phyloP scores from a whole-genome alignment of 805 yeast species.

The Wickerhamomyces bovis region DNA sequence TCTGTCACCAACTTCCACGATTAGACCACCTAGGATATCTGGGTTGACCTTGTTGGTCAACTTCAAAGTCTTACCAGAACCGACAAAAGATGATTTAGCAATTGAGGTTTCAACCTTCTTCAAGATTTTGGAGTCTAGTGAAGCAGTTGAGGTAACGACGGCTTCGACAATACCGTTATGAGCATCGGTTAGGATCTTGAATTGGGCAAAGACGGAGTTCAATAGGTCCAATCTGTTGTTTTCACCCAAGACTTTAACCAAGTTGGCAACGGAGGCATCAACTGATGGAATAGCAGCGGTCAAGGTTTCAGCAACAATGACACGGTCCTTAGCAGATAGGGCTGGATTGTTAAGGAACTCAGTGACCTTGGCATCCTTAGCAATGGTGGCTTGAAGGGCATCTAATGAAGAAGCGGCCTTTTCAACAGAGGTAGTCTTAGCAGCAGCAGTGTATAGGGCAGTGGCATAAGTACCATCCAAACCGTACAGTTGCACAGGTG shows the following conservation, averaged over 20 bases:
- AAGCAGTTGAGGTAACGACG: slow-evolving; percentile 79
- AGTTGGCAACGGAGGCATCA: slow-evolving; percentile 71
- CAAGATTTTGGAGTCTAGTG: slow-evolving; percentile 76
- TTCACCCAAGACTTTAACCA: slow-evolving; percentile 81
- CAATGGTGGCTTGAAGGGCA: slow-evolving; percentile 48
- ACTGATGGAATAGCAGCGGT: slow-evolving; percentile 37
- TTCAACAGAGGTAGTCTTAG: slow-evolving; percentile 71
- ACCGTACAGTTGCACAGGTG: slow-evolving; percentile 92
- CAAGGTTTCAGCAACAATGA: slow-evolving; percentile 58
- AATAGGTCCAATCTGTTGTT: slow-evolving; percentile 86
- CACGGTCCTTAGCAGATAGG: slow-evolving; percentile 68
- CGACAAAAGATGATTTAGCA: slow-evolving; percentile 73
- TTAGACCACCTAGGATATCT: slow-evolving; percentile 89
- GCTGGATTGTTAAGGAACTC: slow-evolving; percentile 77
- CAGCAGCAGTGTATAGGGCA: slow-evolving; percentile 89
- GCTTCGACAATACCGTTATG: slow-evolving; percentile 91
- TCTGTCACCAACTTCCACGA: slow-evolving; percentile 94
- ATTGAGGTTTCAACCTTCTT: slow-evolving; percentile 75
- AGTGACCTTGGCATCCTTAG: slow-evolving; percentile 56
- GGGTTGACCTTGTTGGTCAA: slow-evolving; percentile 80
- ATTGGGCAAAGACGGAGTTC: slow-evolving; percentile 60
- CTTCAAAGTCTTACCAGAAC: slow-evolving; percentile 79
- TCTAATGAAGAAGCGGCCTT: slow-evolving; percentile 61
- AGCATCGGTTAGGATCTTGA: slow-evolving; percentile 76
- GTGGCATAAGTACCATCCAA: slow-evolving; percentile 96